phyloP scores from a whole-genome alignment of 306 rosid genomes.

The Mimosa bimucronata region DNA sequence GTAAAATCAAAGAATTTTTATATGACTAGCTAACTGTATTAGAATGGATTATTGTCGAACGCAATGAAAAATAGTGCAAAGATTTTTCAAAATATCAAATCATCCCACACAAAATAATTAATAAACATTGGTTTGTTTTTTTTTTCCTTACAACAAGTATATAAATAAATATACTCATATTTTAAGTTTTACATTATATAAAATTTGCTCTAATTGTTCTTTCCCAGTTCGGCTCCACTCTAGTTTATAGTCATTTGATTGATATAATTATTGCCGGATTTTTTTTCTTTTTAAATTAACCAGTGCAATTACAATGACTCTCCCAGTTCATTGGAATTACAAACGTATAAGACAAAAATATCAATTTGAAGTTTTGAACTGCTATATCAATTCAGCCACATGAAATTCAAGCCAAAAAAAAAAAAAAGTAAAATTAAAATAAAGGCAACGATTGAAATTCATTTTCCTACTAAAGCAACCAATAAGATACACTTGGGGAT shows the following conservation, averaged over 20 bases:
- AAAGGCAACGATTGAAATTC: not conserved
- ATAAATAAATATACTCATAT: not conserved
- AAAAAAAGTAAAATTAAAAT: not conserved
- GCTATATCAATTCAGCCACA: not conserved
- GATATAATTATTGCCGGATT: not conserved
- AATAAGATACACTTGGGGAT: not conserved
- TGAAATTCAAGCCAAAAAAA: not conserved
- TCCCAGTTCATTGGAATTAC: not conserved
- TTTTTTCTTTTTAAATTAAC: not conserved
- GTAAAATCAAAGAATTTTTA: not conserved
- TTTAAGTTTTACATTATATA: no score
- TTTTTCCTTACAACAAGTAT: not conserved
- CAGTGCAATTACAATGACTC: no score
- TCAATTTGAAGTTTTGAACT: not conserved
- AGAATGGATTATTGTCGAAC: no score
- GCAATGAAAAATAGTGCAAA: not conserved
- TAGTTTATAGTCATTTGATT: no score
- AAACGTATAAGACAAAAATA: no score
- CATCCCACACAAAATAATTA: not conserved
- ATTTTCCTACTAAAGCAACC: not conserved
- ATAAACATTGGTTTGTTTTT: not conserved
- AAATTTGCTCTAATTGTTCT: not conserved
- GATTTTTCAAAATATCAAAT: not conserved
- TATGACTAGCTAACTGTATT: no score
- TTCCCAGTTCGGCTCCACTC: no score